These are phyloP conservation scores for Pinus albicaulis DNA, from an alignment of 75 land plant species.

Conservation along the genomic window DNA sequence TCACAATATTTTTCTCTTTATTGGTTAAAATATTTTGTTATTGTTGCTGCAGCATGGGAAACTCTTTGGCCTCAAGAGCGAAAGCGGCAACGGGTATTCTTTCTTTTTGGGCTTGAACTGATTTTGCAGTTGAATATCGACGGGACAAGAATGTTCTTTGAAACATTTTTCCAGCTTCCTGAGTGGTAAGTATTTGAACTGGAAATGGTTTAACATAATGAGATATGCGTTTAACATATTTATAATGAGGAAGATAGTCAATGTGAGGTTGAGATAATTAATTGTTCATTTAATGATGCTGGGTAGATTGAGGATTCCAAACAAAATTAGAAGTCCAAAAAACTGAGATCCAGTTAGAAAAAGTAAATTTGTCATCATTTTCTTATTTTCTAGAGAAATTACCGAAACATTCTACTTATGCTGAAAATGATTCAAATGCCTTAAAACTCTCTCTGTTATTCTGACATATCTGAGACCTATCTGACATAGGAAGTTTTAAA, in stretches of 20 bases:
- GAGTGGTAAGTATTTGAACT: conserved; percentile 52
- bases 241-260: neutral
- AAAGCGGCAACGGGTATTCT: conserved; percentile 94
- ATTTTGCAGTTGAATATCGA: conserved; percentile 80
- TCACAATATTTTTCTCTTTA: neutral
- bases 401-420: neutral
- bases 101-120: conserved; percentile 90
- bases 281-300: neutral
- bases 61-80: conserved; percentile 95
- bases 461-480: neutral
- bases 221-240: neutral
- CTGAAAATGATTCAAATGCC: neutral
- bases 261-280: neutral
- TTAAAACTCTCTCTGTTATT: neutral
- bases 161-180: conserved; percentile 86
- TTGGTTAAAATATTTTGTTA: neutral
- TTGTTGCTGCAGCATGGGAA: conserved; percentile 77
- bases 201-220: neutral
- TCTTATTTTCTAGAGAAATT: neutral
- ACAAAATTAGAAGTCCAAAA: neutral
- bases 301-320: neutral
- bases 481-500: too few species aligned
- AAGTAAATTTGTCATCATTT: neutral
- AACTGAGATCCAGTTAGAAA: neutral
- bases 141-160: conserved; percentile 82